Evolutionary conservation across 2,329 filamentous ascomycete genomes (phyloP).

Genomic region (Alternaria tenuissima): DNA sequence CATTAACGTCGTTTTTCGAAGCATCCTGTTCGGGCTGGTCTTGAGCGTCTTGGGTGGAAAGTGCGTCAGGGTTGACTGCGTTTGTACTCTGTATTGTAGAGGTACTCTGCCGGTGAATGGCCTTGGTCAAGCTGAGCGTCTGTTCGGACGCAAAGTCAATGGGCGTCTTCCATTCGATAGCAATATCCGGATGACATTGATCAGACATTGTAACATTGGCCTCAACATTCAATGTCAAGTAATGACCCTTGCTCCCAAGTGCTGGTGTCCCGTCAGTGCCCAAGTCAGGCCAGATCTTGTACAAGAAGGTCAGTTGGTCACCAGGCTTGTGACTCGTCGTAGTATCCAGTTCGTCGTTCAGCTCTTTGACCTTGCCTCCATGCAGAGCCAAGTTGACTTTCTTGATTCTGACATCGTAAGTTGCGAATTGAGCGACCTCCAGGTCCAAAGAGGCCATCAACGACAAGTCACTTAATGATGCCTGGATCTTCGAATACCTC

Average conservation of each 20-base stretch:
- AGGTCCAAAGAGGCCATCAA: slow-evolving; percentile 76
- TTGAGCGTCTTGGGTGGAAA: slow-evolving; percentile 34
- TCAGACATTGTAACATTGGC: slow-evolving; percentile 66
- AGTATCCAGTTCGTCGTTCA: slow-evolving; percentile 55
- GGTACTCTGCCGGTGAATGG: slow-evolving; percentile 42
- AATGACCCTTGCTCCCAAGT: slow-evolving; percentile 50
- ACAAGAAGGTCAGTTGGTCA: slow-evolving; percentile 79
- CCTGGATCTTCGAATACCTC: slow-evolving; percentile 72
- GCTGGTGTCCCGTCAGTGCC: slow-evolving; percentile 57
- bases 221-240: slow-evolving; percentile 67
- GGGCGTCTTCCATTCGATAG: slow-evolving; percentile 72
- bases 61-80: slow-evolving; percentile 38
- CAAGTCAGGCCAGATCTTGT: slow-evolving; percentile 63
- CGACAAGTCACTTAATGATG: slow-evolving; percentile 60
- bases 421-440: slow-evolving; percentile 75
- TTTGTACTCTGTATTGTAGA: slow-evolving; percentile 31
- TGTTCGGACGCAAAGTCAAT: slow-evolving; percentile 69
- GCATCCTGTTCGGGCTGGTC: slow-evolving; percentile 25
- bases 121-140: slow-evolving; percentile 52
- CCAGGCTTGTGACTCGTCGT: slow-evolving; percentile 71
- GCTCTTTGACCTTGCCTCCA: slow-evolving; percentile 66
- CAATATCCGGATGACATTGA: slow-evolving; percentile 67
- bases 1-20: slow-evolving; percentile 65
- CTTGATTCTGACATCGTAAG: slow-evolving; percentile 70
- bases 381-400: slow-evolving; percentile 65